A percentile compares a stretch with the other conserved stretches of the same genome.
Conservation (phyloP, 495 filamentous ascomycete genomes). For the Neurospora sp. region DNA sequence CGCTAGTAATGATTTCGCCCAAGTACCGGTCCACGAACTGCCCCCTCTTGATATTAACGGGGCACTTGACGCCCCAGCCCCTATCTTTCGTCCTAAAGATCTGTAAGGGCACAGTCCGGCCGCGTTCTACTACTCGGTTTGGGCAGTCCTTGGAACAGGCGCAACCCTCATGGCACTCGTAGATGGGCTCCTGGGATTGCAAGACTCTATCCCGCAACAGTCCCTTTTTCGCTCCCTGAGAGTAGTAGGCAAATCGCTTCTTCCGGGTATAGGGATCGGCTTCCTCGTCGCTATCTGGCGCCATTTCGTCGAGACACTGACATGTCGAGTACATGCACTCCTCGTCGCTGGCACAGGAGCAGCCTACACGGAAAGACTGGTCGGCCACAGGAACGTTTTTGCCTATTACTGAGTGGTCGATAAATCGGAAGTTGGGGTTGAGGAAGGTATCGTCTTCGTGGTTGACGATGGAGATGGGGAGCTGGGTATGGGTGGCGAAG, state of each 20-base stretch:
- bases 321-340: conserved; percentile 42
- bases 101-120: conserved; percentile 62
- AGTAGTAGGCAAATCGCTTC: conserved; percentile 37
- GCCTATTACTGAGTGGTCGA: conserved; percentile 35
- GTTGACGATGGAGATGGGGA: conserved; percentile 42
- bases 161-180: conserved; percentile 74
- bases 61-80: conserved; percentile 76
- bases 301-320: conserved; percentile 44
- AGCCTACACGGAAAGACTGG: conserved; percentile 43
- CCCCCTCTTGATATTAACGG: conserved; percentile 56
- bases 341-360: conserved; percentile 36
- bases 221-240: conserved; percentile 30
- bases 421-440: conserved; percentile 44
- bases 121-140: conserved; percentile 72
- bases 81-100: conserved; percentile 72
- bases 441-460: conserved; percentile 26
- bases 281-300: conserved; percentile 23
- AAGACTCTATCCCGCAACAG: conserved; percentile 37
- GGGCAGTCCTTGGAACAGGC: conserved; percentile 57
- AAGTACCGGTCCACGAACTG: conserved; percentile 86
- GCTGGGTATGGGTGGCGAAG: conserved; percentile 27
- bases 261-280: conserved; percentile 1
- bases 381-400: conserved; percentile 36
- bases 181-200: conserved; percentile 52
- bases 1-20: conserved; percentile 72